Conservation (phyloP, 345 rosid species). For the Rhodamnia argentea region DNA sequence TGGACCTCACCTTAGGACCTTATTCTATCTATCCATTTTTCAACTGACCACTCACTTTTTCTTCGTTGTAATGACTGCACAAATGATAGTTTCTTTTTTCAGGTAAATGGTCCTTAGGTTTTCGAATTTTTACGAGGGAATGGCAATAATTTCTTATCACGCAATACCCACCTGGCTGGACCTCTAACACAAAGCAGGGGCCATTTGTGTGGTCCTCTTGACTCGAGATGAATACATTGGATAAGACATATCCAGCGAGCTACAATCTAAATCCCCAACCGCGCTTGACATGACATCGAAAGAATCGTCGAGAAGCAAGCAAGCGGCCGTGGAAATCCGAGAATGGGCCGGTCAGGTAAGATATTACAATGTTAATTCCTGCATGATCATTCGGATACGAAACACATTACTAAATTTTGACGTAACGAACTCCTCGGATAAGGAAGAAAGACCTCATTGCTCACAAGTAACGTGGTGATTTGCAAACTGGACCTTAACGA, state of each 20-base stretch:
- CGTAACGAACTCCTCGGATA: neutral
- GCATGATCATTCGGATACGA: neutral
- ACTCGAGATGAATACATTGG: neutral
- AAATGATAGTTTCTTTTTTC: too few relatives aligned
- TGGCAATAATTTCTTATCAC: neutral
- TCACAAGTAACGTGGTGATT: neutral
- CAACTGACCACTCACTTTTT: too few relatives aligned
- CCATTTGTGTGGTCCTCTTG: too few relatives aligned
- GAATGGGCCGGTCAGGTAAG: neutral
- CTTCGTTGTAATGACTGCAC: too few relatives aligned
- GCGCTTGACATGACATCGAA: neutral
- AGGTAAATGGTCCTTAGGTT: neutral
- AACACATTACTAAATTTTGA: neutral
- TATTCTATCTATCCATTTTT: too few relatives aligned
- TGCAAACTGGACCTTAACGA: neutral
- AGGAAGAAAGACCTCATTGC: neutral
- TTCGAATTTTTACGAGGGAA: neutral
- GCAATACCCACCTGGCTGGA: neutral
- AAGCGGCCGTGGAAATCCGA: neutral
- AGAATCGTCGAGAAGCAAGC: neutral
- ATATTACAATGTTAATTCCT: neutral
- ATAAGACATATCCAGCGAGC: neutral
- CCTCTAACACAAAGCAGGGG: neutral
- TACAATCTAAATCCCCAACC: neutral
- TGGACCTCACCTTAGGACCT: too few relatives aligned